phyloP scores from a whole-genome alignment of 1,284 basidiomycete species.

The Fistulinella staudtii region DNA sequence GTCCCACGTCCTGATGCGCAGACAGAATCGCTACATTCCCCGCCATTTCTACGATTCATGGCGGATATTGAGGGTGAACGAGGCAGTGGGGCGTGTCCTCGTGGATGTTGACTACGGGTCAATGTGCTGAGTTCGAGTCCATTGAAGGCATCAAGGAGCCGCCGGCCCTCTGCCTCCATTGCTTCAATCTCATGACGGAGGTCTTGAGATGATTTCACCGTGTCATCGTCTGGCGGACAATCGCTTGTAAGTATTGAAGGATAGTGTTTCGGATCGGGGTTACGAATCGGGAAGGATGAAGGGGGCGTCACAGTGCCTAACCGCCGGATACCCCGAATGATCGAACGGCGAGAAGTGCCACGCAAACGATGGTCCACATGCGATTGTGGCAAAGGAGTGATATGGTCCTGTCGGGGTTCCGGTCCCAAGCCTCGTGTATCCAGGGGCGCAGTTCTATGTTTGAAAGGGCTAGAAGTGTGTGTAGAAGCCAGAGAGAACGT shows the following conservation, averaged over 20 bases:
- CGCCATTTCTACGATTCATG: constrained; percentile 24
- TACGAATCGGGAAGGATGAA: constrained; percentile 28
- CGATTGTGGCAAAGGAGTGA: constrained; percentile 11
- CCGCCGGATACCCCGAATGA: constrained; percentile 24
- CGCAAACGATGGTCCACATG: constrained; percentile 16
- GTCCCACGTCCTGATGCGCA: constrained; percentile 30
- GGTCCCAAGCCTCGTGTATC: constrained; percentile 13
- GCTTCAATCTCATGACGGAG: constrained; percentile 61
- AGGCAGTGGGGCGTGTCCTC: constrained; percentile 23
- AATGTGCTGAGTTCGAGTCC: constrained; percentile 67
- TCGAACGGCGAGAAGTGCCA: constrained; percentile 21
- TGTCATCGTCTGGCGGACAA: constrained; percentile 46
- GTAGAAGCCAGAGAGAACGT: constrained; percentile 48
- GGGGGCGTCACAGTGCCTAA: constrained; percentile 26
- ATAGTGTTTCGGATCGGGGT: constrained; percentile 27
- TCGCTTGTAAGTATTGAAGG: constrained; percentile 35
- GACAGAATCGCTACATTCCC: constrained; percentile 27
- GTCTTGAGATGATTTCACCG: constrained; percentile 52
- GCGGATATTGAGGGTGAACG: constrained; percentile 31
- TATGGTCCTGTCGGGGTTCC: constrained; percentile 12
- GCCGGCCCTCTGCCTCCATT: constrained; percentile 63
- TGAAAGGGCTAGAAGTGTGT: constrained; percentile 42
- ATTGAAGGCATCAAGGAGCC: constrained; percentile 71
- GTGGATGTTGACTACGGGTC: constrained; percentile 47
- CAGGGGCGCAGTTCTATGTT: constrained; percentile 29